Evolutionary conservation across 306 rosid genomes (phyloP), one percentile per base, ranked within the genome.

Genomic region (Benincasa hispida): DNA sequence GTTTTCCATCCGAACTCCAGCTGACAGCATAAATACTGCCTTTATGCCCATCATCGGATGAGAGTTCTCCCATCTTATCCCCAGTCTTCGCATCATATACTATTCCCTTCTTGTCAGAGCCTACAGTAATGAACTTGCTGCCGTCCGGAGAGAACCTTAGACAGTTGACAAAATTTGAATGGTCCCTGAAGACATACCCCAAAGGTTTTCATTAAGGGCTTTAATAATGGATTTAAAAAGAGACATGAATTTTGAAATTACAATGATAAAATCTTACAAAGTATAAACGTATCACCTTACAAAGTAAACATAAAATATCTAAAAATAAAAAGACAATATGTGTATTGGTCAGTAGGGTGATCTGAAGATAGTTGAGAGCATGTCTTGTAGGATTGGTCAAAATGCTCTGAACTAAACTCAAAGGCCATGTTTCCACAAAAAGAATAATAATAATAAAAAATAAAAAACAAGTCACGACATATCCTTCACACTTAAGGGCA

Each of bases 1-100:
- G 90, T 73, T 90, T 94, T n/a, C 97, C 95, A 89, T 94, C 95
- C 56, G 96, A 89, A 85, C 95, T 94, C 95, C 97, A 94, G 84
- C 96, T 90, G 83, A 89, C 90, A 72, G 97, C 96, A 82, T 94
- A 94, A 80, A 94, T 90, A 83, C 93, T 94, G 58, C 99, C 97
- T 50, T 92, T 87, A 80, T 94, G 97, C 30, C 91, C 96, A 76
- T 91, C 95, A 81, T 90, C 96, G 22, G 96, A 86, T 22, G 91
- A 92, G 74, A 94, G 85, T 84, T 88, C 99, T 19, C 99, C 97
- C 7, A 94, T 90, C 89, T 86, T 94, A 74, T 85, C 97, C 34
- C 87, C 96, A 51, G 80, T 94, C 83, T 94, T 94, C 30, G 89
- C 96, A 75, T 94, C 96, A 37, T 83, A 94, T 66, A 94, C 75